Percentiles rank a stretch among this genome's conserved stretches.
phyloP scores from a whole-genome alignment of 495 filamentous ascomycete genomes.

The Penicillium turbatum region DNA sequence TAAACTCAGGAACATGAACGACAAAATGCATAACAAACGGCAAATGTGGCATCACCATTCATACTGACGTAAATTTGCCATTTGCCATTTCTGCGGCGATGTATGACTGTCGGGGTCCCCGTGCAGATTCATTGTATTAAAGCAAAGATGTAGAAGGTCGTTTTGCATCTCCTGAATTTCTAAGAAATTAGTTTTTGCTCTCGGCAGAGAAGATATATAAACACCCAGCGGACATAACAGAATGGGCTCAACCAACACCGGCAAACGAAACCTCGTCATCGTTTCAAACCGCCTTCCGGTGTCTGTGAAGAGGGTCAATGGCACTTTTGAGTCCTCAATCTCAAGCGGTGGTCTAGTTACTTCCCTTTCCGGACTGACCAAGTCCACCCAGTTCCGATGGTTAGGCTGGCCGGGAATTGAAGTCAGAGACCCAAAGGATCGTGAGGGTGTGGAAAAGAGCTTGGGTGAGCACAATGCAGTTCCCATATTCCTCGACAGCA shows the following conservation, averaged over 20 bases:
- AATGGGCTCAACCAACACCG: conserved; percentile 5
- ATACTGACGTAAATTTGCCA: conserved; percentile 22
- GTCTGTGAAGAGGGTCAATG: conserved; percentile 75
- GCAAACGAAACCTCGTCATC: conserved; percentile 57
- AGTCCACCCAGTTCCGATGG: conserved; percentile 83
- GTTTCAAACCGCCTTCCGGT: conserved; percentile 87
- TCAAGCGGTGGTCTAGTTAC: conserved; percentile 89
- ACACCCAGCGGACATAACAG: not conserved
- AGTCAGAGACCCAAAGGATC: conserved; percentile 33
- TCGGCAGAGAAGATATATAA: not conserved
- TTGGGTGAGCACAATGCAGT: conserved; percentile 49
- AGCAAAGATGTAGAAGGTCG: not conserved
- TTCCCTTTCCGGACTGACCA: conserved; percentile 76
- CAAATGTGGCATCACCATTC: not conserved
- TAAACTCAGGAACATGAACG: not conserved
- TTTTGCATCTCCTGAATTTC: not conserved
- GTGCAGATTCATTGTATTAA: not conserved
- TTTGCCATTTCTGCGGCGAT: conserved; percentile 19
- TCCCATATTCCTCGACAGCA: conserved; percentile 50
- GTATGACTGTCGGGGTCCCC: not conserved
- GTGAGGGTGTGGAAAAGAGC: conserved; percentile 40
- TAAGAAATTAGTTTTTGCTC: not conserved
- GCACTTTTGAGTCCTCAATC: conserved; percentile 70
- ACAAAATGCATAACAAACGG: not conserved
- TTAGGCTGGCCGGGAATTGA: conserved; percentile 90